Percentiles rank a stretch among this genome's conserved stretches.
phyloP scores from a whole-genome alignment of 495 filamentous ascomycete species.

The Amphirosellinia nigrospora region DNA sequence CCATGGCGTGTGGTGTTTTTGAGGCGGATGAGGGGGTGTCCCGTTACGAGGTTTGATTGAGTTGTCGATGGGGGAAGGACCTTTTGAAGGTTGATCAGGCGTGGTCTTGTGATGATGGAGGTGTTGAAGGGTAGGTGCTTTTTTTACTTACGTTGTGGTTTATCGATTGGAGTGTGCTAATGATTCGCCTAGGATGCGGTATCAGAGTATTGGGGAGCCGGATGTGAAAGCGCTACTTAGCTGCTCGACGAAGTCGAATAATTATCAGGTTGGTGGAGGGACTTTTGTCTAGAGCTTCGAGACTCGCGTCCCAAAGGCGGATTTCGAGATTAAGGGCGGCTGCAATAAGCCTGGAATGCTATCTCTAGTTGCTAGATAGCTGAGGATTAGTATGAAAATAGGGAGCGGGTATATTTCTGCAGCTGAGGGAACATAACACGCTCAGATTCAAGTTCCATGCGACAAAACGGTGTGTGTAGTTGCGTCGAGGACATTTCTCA shows the following conservation, averaged over 20 bases:
- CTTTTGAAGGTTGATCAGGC: slow-evolving; percentile 14
- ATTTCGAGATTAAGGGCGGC: slow-evolving; percentile 9
- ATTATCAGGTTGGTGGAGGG: background rate
- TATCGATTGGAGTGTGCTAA: background rate
- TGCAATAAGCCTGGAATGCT: background rate
- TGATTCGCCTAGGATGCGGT: background rate
- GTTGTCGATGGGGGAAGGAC: background rate
- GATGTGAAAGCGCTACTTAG: slow-evolving; percentile 4
- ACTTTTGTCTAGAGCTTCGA: background rate
- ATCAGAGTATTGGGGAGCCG: slow-evolving; percentile 15
- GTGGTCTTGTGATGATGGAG: slow-evolving; percentile 14
- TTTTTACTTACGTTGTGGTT: no score
- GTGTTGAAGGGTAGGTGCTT: background rate
- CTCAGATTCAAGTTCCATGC: background rate
- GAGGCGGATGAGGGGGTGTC: slow-evolving; percentile 15
- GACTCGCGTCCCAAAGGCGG: background rate
- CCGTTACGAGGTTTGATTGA: slow-evolving; percentile 18
- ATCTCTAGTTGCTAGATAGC: background rate
- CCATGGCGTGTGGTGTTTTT: slow-evolving; percentile 13
- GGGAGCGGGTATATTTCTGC: background rate
- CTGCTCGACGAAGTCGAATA: background rate
- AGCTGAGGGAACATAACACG: background rate
- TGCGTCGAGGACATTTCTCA: background rate
- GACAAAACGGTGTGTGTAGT: background rate
- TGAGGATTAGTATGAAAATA: background rate